A percentile compares a stretch with the other conserved stretches of the same genome.
Conservation (phyloP, 352 stramenopile genomes). For the Phytophthora rubi region DNA sequence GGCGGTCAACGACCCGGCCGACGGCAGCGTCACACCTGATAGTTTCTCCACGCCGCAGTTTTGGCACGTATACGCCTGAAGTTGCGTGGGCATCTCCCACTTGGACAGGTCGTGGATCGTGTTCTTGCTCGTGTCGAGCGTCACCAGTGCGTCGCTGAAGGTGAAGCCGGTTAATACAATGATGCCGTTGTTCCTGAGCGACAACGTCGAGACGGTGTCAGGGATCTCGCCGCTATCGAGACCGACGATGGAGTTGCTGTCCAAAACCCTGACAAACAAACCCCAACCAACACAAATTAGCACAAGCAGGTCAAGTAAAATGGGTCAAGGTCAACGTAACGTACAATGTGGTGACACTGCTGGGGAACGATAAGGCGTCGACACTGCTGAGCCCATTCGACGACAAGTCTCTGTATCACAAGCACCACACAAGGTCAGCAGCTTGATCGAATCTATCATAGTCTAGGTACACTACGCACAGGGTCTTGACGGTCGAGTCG, state of each 20-base stretch:
- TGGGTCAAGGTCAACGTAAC: conserved; percentile 10
- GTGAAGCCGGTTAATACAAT: conserved; percentile 23
- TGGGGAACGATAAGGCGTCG: conserved; percentile 34
- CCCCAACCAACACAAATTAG: neutral
- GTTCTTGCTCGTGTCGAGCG: conserved; percentile 44
- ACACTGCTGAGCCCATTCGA: conserved; percentile 37
- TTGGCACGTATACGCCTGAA: conserved; percentile 36
- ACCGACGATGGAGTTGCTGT: conserved; percentile 29
- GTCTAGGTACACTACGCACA: conserved; percentile 25
- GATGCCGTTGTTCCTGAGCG: conserved; percentile 40
- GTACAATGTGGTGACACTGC: conserved; percentile 34
- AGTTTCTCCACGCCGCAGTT: conserved; percentile 38
- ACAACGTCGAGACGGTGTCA: conserved; percentile 31
- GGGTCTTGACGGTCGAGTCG: conserved; percentile 32
- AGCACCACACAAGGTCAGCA: neutral
- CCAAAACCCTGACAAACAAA: conserved; percentile 26
- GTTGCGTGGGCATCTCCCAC: conserved; percentile 43
- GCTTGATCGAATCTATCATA: neutral
- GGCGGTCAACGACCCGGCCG: conserved; percentile 25
- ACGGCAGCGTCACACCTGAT: conserved; percentile 39
- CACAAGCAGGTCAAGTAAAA: too few species aligned
- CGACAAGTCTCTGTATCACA: conserved; percentile 32
- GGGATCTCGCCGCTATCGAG: conserved; percentile 31
- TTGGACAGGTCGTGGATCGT: conserved; percentile 35
- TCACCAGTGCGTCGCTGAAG: conserved; percentile 31